A percentile compares a stretch with the other conserved stretches of the same genome.
These are phyloP conservation scores for Solanum commersonii DNA, from an alignment of 257 asterid species.

Conservation along the genomic window DNA sequence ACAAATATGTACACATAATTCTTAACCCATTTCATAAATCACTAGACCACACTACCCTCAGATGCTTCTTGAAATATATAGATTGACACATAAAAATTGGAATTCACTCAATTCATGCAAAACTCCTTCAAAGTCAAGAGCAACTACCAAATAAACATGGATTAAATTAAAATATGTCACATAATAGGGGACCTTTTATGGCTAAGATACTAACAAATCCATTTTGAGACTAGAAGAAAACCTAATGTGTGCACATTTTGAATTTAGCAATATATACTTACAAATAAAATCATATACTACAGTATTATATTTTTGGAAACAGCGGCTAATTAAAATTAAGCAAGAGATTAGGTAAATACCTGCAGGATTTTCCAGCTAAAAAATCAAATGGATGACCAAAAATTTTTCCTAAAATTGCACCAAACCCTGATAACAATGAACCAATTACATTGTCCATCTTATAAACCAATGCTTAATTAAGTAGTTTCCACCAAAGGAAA, in stretches of 20 bases:
- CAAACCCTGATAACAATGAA: slow-evolving; percentile 37
- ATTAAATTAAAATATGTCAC: background rate
- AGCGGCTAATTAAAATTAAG: background rate
- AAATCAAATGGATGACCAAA: slow-evolving; percentile 77
- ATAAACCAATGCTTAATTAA: background rate
- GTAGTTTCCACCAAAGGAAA: background rate
- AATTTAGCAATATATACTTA: background rate
- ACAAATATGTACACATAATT: background rate
- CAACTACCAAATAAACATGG: background rate
- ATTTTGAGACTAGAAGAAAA: background rate
- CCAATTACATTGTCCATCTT: slow-evolving; percentile 51
- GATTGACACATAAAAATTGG: background rate
- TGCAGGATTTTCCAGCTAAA: slow-evolving; percentile 62
- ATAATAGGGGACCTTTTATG: background rate
- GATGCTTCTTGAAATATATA: background rate
- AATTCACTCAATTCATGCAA: background rate
- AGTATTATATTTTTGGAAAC: background rate
- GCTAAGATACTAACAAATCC: background rate
- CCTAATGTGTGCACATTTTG: background rate
- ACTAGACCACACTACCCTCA: background rate
- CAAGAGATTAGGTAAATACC: slow-evolving; percentile 15
- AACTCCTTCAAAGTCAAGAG: background rate
- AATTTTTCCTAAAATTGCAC: slow-evolving; percentile 29
- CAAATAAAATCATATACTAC: background rate
- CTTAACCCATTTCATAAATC: background rate